These are phyloP conservation scores for Coemansia reversa DNA, from an alignment of 192 early-diverging fungal genomes.

Conservation along the genomic window DNA sequence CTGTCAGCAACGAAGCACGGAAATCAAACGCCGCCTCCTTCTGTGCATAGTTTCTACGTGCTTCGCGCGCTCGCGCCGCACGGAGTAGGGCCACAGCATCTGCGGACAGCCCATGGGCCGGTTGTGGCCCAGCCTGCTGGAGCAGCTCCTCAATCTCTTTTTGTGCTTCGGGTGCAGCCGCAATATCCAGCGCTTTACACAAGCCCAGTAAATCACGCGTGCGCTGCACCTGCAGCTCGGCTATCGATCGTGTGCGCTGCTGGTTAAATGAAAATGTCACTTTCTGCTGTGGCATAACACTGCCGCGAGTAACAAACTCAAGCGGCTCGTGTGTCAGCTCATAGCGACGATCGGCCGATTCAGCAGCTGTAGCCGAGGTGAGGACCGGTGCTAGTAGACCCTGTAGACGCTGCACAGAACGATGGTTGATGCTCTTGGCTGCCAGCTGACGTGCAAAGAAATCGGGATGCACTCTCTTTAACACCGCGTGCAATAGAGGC, in stretches of 20 bases:
- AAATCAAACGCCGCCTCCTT: constrained; percentile 4
- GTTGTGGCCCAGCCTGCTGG: constrained; percentile 1
- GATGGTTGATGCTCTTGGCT: constrained; percentile 35
- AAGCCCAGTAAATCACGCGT: constrained; percentile 36
- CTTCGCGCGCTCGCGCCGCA: constrained; percentile 35
- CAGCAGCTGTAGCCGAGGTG: not conserved
- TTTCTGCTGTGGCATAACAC: constrained; percentile 2
- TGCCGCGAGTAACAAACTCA: constrained; percentile 11
- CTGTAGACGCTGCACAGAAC: constrained; percentile 47
- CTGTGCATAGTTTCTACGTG: constrained; percentile 27
- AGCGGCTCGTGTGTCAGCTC: constrained; percentile 16
- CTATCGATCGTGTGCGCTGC: not conserved
- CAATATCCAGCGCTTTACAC: constrained; percentile 17
- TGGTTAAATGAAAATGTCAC: constrained; percentile 27
- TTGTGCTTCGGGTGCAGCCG: not conserved
- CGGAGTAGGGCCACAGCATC: constrained; percentile 13
- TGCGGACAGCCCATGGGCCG: not conserved
- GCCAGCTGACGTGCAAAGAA: constrained; percentile 38
- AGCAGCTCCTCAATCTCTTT: constrained; percentile 20
- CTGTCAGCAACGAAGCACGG: constrained; percentile 13
- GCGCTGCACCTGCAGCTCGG: constrained; percentile 29
- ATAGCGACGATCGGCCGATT: not conserved
- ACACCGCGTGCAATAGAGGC: constrained; percentile 39
- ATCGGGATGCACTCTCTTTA: constrained; percentile 47
- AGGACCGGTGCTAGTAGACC: constrained; percentile 34